These are phyloP conservation scores for Fraxinus angustifolia DNA, from an alignment of 305 asterid genomes.

Conservation along the genomic window DNA sequence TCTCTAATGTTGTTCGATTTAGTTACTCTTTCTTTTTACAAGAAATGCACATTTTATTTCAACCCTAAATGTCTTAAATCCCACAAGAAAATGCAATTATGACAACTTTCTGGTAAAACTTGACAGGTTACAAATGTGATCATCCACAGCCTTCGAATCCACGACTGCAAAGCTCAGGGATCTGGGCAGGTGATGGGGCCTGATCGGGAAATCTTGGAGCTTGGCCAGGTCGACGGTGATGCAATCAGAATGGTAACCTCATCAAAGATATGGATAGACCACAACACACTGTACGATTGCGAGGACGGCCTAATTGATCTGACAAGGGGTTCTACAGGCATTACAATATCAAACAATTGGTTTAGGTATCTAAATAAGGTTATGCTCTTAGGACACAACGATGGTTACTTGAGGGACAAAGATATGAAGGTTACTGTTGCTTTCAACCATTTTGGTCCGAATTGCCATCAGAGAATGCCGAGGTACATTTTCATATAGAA, in stretches of 20 bases:
- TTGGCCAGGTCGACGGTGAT: conserved; percentile 63
- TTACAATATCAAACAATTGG: conserved; percentile 77
- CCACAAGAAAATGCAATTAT: neutral
- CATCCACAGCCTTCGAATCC: conserved; percentile 66
- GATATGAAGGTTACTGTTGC: conserved; percentile 74
- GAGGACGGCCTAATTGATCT: conserved; percentile 70
- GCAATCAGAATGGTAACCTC: conserved; percentile 59
- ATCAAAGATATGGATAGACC: conserved; percentile 72
- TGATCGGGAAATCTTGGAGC: conserved; percentile 23
- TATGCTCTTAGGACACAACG: conserved; percentile 73
- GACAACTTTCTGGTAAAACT: neutral
- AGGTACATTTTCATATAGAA: conserved; percentile 34
- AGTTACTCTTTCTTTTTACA: neutral
- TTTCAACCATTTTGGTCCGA: conserved; percentile 78
- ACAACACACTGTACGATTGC: conserved; percentile 55
- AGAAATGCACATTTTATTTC: neutral
- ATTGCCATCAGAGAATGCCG: conserved; percentile 78
- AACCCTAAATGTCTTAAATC: neutral
- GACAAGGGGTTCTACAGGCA: conserved; percentile 63
- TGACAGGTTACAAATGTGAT: conserved; percentile 61
- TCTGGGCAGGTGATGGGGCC: conserved; percentile 60
- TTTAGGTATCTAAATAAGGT: conserved; percentile 66
- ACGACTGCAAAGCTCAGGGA: conserved; percentile 50
- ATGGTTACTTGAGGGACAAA: conserved; percentile 53
- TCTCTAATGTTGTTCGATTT: neutral